A percentile compares a stretch with the other conserved stretches of the same genome.
Evolutionary conservation across 2,329 filamentous ascomycete genomes (phyloP).

Genomic region (Penicillium sp.): DNA sequence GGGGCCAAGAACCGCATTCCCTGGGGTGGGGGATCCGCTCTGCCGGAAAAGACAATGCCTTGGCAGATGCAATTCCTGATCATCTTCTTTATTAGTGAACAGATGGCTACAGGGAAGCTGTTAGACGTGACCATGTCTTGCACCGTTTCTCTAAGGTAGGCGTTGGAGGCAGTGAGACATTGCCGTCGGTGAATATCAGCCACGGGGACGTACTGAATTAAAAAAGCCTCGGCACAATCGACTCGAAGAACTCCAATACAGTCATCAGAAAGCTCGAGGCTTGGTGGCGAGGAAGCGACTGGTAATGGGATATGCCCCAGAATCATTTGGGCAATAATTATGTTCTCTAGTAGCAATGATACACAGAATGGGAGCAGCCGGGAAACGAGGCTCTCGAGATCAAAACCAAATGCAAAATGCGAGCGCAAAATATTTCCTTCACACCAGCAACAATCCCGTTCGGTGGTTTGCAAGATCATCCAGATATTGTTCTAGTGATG

Average conservation of each 20-base stretch:
- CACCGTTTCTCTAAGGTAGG: neutral
- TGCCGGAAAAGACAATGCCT: neutral
- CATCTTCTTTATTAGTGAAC: neutral
- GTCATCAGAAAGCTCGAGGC: neutral
- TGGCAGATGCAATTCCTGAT: neutral
- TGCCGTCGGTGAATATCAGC: neutral
- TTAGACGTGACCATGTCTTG: neutral
- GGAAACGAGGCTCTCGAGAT: neutral
- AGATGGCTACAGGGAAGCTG: no score
- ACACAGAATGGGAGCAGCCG: constrained; percentile 12
- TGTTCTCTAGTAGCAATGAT: constrained; percentile 17
- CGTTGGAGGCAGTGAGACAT: neutral
- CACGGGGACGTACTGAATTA: neutral
- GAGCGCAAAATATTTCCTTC: neutral
- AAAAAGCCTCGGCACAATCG: neutral
- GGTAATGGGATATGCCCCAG: neutral
- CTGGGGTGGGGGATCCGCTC: neutral
- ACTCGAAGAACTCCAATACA: neutral
- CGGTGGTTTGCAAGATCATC: constrained; percentile 10
- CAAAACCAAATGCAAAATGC: constrained; percentile 4
- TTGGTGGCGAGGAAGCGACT: neutral
- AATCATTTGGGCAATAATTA: constrained; percentile 12
- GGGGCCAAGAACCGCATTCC: constrained; percentile 9
- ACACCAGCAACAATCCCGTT: neutral
- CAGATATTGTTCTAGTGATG: constrained; percentile 13